Base-by-base conservation (phyloP, 441 rosid species). In the Croton setiger region DNA sequence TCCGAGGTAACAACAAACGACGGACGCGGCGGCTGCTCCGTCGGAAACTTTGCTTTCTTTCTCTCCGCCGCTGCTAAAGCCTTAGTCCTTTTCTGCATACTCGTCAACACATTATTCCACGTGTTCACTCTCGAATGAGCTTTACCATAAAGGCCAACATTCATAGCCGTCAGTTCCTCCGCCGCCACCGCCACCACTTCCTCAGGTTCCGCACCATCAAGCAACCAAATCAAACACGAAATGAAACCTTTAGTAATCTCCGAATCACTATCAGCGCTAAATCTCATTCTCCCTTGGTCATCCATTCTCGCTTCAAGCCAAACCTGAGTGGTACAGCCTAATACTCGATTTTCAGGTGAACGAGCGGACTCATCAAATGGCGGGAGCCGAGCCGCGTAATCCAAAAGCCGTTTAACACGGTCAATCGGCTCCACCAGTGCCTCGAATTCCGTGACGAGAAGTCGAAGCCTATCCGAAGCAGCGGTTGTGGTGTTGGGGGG, bases 241-340 rank as follows among this genome's bases (percentile, higher is more conserved):
- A 87, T 78, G 53, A 88, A 93, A 13, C 97, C 97, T 59, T 89
- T 91, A 0, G 91, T 84, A 64, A 93, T 89, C 86, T 93, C 97
- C 1, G 97, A 93, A 14, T 93, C 97, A 74, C 98, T 93, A 60
- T 89, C 94, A 1, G 91, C 93, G 64, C 70, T 79, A 58, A 91
- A 88, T 65, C 93, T 83, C 81, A 87, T 83, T 66, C 74, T 83
- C 13, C 96, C 90, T 6, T 44, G 47, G 31, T 73, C 84, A 60
- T 88, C 94, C 66, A 86, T 74, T 51, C 63, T 73, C 8, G 70
- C 88, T 21, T 86, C 86, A 3, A 93, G 73, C 97, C 98, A 91
- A 27, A 93, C 98, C 87, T 88, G 96, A 35, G 94, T 88, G 59
- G 97, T 80, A 81, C 98, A 93, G 17, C 97, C 97, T 17, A 73